Conservation (phyloP, 2,329 filamentous ascomycete species). For the Xylaria sp. region DNA sequence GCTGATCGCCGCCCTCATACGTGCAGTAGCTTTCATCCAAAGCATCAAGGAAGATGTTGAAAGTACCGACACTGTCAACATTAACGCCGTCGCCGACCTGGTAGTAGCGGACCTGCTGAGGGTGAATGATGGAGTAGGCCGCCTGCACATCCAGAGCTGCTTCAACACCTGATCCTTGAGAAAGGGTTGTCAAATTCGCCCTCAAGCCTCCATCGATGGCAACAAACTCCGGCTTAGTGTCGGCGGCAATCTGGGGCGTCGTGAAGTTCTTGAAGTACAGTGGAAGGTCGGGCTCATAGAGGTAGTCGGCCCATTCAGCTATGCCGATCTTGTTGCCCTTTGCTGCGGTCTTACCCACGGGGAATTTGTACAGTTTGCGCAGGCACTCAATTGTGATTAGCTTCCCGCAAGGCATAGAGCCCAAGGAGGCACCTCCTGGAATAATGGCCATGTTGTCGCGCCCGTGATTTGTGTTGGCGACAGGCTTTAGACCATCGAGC, state of each 20-base stretch:
- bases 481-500: constrained; percentile 47
- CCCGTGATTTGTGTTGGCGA: constrained; percentile 34
- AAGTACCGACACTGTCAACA: constrained; percentile 41
- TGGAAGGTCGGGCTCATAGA: constrained; percentile 38
- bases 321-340: constrained; percentile 38
- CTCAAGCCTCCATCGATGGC: constrained; percentile 38
- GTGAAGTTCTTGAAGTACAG: constrained; percentile 42
- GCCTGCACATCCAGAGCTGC: constrained; percentile 39
- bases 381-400: constrained; percentile 41
- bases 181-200: constrained; percentile 36
- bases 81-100: constrained; percentile 40
- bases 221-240: constrained; percentile 37
- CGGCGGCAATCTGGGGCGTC: constrained; percentile 32
- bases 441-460: constrained; percentile 21
- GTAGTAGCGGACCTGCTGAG: constrained; percentile 39
- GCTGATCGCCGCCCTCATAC: constrained; percentile 55
- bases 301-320: constrained; percentile 41
- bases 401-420: constrained; percentile 33
- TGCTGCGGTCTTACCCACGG: constrained; percentile 29
- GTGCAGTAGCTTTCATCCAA: constrained; percentile 59
- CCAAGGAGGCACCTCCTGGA: constrained; percentile 33
- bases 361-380: constrained; percentile 39
- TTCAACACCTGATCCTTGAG: constrained; percentile 37
- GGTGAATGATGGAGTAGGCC: constrained; percentile 38
- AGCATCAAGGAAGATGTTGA: constrained; percentile 51